Base-by-base conservation (phyloP, 352 stramenopile genomes). In the Phytophthora ohioensis region DNA sequence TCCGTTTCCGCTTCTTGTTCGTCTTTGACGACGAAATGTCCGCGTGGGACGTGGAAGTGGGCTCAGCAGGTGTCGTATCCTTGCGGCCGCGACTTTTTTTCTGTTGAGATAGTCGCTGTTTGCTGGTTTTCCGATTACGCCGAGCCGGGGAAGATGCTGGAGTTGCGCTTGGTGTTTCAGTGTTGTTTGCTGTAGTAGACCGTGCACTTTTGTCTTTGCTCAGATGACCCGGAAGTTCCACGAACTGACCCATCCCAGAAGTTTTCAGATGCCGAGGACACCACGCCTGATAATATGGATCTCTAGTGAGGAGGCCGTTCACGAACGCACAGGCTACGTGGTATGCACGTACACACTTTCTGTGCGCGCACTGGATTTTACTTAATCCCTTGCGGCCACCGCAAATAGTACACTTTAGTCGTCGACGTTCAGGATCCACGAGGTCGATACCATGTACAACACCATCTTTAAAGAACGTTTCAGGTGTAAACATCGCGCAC, bases 401-500 rank as follows among this genome's bases (percentile, higher is more conserved):
- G 63, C 88, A 95, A 21, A 93, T 87, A 15, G 78, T 66, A 48
- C 88, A 95, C 32, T 76, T 78, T 6, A 95, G 67, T 12, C 64
- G 66, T 2, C 71, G 70, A 4, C 88, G 85, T 45, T 87, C 80
- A 5, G 69, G 61, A 21, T 86, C 74, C 8, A 95, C 79, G 9
- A 91, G 54, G 15, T 81, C 61, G 4, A 95, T 69, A 31, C 85
- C 85, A 55, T 92, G 82, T 8, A 79, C 87, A 10, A 93, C 71
- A 9, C 82, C 79, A 46, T 91, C 70, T 62, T 90, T 85, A 59
- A 95, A 93, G 43, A 85, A 95, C 9, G 88, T 95, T 73, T 95
- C 88, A 8, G 88, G 88, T 3, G 88, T 95, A 69, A 91, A 95
- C 83, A 95, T 89, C 5, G 86, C 82, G 45, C 88, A 95, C 60